Percentiles rank a stretch among this genome's conserved stretches.
Conservation (phyloP, 768 basidiomycete species). For the Russula virescens region DNA sequence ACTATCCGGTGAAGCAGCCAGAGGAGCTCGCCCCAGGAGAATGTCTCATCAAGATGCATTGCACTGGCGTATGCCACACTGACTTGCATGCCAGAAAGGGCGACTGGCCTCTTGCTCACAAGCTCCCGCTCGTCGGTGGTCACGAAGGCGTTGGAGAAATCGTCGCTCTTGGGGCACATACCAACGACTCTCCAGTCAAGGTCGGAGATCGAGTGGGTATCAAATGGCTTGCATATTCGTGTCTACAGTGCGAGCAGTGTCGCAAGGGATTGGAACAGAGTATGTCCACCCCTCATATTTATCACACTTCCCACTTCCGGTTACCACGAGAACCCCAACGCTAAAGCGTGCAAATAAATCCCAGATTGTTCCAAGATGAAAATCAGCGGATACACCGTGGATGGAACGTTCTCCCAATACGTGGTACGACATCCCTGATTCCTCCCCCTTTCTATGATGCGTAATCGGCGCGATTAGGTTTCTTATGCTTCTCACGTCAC, state of each 20-base stretch:
- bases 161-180: conserved; percentile 71
- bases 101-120: conserved; percentile 76
- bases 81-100: conserved; percentile 69
- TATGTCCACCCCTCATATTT: conserved; percentile 28
- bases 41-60: conserved; percentile 69
- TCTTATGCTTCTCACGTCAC: conserved; percentile 71
- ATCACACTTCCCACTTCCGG: too few relatives aligned
- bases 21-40: conserved; percentile 58
- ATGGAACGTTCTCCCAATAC: conserved; percentile 75
- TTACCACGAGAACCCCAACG: background rate
- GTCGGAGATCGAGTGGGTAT: conserved; percentile 78
- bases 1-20: conserved; percentile 53
- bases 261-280: conserved; percentile 71
- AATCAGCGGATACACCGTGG: conserved; percentile 64
- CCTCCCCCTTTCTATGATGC: background rate
- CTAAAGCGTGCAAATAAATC: background rate
- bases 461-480: conserved; percentile 33
- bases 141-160: conserved; percentile 75
- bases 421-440: conserved; percentile 34
- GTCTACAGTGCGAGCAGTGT: conserved; percentile 72
- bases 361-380: conserved; percentile 55
- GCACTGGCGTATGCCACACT: conserved; percentile 83
- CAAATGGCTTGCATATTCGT: conserved; percentile 75
- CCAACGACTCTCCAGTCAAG: conserved; percentile 53
- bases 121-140: conserved; percentile 67